Base-by-base conservation (phyloP, 2,329 filamentous ascomycete species). In the Penicillium sp. region DNA sequence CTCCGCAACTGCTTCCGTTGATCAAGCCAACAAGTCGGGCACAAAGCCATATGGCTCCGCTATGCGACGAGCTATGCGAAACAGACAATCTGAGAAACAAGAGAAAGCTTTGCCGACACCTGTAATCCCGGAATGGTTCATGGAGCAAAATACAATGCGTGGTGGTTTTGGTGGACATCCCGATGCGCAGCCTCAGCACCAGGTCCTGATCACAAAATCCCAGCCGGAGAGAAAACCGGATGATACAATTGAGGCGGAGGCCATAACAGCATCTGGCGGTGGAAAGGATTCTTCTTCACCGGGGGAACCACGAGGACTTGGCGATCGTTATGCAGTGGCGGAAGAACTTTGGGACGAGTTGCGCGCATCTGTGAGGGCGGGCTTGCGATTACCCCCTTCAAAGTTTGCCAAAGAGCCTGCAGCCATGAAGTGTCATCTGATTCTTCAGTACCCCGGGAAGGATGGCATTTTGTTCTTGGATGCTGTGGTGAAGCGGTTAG, bases 401-500 rank as follows among this genome's bases (percentile, higher is more conserved):
- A 60, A 64, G 27, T 67, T 65, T 41, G 57, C 64, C 34, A 66
- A 69, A 33, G 66, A 67, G n/a, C 71, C 72, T 31, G 64, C 71
- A 2, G 64, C 67, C 15, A 59, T 63, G 18, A 77, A 76, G 46
- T 72, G 76, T 3, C 74, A 82, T 47, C 61, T 80, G 12, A 67
- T 76, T 4, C 62, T 83, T 9, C 73, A 79, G 39, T 80, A 78
- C 45, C 76, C 78, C 1, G 70, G 71, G 16, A 69, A 74, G 28
- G 73, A 75, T 31, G 74, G 69, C 26, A 75, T 71, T 38, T 58
- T 61, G 31, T 72, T 75, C 44, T 62, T 85, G 23, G 73, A 81
- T 45, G 62, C 67, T 3, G 66, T 85, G n/a, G 75, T 89, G 2
- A 71, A 77, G 42, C 72, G 77, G 34, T 66, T 83, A 29, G 83